These are phyloP conservation scores for Cutaneotrichosporon cyanovorans DNA, from an alignment of 1,284 basidiomycete genomes.

Conservation along the genomic window DNA sequence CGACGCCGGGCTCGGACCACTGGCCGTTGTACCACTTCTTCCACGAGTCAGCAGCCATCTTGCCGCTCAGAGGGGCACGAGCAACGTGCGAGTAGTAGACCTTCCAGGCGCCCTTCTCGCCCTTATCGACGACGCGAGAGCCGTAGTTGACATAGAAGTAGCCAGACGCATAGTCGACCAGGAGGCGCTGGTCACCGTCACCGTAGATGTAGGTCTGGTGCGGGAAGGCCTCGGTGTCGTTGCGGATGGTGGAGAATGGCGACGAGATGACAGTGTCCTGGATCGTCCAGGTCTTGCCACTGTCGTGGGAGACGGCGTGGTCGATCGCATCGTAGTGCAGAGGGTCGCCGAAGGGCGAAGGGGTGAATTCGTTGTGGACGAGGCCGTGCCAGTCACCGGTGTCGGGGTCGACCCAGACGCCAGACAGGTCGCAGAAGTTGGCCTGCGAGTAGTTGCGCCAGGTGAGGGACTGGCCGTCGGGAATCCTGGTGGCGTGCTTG, in stretches of 20 bases:
- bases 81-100: slow-evolving; percentile 10
- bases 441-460: slow-evolving; percentile 3
- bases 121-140: slow-evolving; percentile 12
- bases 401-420: slow-evolving; percentile 16
- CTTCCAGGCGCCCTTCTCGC: slow-evolving; percentile 6
- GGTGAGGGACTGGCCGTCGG: neutral
- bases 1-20: slow-evolving; percentile 10
- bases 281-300: slow-evolving; percentile 12
- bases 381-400: slow-evolving; percentile 13
- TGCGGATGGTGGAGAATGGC: slow-evolving; percentile 6
- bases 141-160: slow-evolving; percentile 16
- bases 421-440: slow-evolving; percentile 8
- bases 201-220: slow-evolving; percentile 10
- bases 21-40: slow-evolving; percentile 10
- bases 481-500: neutral
- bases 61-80: slow-evolving; percentile 6
- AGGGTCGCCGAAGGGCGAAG: slow-evolving; percentile 5
- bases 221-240: slow-evolving; percentile 6
- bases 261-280: slow-evolving; percentile 7
- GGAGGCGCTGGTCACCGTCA: slow-evolving; percentile 13
- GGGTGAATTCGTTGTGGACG: slow-evolving; percentile 16
- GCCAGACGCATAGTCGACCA: slow-evolving; percentile 2
- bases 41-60: slow-evolving; percentile 6
- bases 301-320: slow-evolving; percentile 6
- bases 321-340: slow-evolving; percentile 17